A percentile compares a stretch with the other conserved stretches of the same genome.
Conservation (phyloP, 1,284 basidiomycete genomes). For the Apiotrichum mycotoxinovorans region DNA sequence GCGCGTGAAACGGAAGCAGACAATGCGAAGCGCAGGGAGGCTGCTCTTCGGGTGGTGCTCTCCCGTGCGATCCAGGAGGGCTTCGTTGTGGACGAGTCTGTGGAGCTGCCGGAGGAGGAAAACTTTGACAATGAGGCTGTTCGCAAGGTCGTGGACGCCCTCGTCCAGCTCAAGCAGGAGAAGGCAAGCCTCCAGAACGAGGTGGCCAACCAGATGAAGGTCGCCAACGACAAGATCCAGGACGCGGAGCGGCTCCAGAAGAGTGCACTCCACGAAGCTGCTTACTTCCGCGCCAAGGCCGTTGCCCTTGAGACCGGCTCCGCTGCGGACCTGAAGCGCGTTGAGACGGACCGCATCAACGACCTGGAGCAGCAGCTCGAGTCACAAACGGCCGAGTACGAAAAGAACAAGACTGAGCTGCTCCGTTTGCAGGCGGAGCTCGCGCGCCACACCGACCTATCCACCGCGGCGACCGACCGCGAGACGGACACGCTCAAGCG, state of each 20-base stretch:
- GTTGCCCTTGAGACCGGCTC: constrained; percentile 74
- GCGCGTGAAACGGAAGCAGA: constrained; percentile 78
- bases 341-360: constrained; percentile 75
- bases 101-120: constrained; percentile 15
- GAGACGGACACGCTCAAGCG: constrained; percentile 75
- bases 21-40: constrained; percentile 68
- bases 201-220: constrained; percentile 48
- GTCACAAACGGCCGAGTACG: constrained; percentile 63
- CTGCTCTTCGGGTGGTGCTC: constrained; percentile 82
- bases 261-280: constrained; percentile 87
- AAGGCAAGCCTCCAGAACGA: constrained; percentile 40
- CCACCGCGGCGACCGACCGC: constrained; percentile 73
- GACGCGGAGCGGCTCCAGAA: constrained; percentile 76
- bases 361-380: constrained; percentile 79
- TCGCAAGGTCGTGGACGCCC: constrained; percentile 60
- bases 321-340: constrained; percentile 61
- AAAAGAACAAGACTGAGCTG: constrained; percentile 58
- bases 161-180: constrained; percentile 72
- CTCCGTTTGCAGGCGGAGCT: constrained; percentile 69
- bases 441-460: constrained; percentile 57
- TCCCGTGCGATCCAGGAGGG: constrained; percentile 74
- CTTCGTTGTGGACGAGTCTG: constrained; percentile 64
- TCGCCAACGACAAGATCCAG: constrained; percentile 70
- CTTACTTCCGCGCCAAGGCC: constrained; percentile 92
- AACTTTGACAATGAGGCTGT: constrained; percentile 22